Evolutionary conservation across 192 early-diverging fungal genomes (phyloP).

Genomic region (Backusella australiensis): DNA sequence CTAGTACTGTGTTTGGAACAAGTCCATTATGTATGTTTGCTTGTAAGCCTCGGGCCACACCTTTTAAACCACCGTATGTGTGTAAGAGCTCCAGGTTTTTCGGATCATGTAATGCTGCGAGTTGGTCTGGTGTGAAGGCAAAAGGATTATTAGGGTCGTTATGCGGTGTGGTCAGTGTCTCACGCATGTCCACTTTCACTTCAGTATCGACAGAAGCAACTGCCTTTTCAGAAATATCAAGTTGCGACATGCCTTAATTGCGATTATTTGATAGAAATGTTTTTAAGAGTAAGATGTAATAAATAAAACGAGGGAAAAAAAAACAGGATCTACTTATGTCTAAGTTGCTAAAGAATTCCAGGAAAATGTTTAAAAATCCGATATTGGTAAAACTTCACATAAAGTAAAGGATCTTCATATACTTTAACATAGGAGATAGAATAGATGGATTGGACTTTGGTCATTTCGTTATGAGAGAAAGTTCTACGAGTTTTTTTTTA

Average conservation of each 20-base stretch:
- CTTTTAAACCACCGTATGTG: conserved; percentile 46
- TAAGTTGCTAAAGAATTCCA: neutral
- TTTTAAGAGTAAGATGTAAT: neutral
- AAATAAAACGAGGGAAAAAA: neutral
- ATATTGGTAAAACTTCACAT: neutral
- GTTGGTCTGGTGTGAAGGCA: conserved; percentile 47
- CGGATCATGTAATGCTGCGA: conserved; percentile 55
- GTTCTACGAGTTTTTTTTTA: neutral
- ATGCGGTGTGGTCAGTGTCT: conserved; percentile 29
- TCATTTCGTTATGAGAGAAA: neutral
- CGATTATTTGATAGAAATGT: neutral
- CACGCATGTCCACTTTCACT: conserved; percentile 17
- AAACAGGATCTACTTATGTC: neutral
- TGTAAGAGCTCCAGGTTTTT: conserved; percentile 48
- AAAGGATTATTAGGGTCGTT: conserved; percentile 46
- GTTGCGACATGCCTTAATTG: neutral
- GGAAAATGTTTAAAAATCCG: neutral
- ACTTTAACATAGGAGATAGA: neutral
- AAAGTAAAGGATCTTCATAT: neutral
- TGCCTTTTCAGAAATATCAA: conserved; percentile 5
- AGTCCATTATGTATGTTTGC: conserved; percentile 49
- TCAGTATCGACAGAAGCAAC: neutral
- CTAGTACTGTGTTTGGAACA: conserved; percentile 28
- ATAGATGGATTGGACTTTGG: neutral
- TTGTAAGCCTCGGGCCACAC: conserved; percentile 48